Conservation (phyloP, 768 basidiomycete genomes). For the Russula emetica region DNA sequence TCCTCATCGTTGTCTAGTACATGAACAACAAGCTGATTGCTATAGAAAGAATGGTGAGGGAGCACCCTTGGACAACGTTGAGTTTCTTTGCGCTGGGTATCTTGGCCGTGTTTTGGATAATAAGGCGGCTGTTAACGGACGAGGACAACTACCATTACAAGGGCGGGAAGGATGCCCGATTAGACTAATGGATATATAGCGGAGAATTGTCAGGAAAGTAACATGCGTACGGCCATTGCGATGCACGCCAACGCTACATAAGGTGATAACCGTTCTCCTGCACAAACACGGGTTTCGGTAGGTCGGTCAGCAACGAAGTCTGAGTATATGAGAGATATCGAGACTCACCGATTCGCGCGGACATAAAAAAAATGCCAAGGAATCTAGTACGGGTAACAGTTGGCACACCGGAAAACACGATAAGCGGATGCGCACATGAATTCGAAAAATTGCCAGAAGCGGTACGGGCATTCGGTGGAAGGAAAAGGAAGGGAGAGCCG, state of each 20-base stretch:
- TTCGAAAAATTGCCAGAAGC: background rate
- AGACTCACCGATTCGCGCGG: conserved; percentile 82
- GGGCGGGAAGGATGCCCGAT: conserved; percentile 19
- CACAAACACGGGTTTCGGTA: background rate
- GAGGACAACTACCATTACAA: conserved; percentile 12
- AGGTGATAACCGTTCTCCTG: conserved; percentile 92
- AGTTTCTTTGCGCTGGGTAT: conserved; percentile 29
- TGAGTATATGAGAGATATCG: background rate
- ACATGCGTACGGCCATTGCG: conserved; percentile 80
- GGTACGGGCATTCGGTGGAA: background rate
- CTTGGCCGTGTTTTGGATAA: conserved; percentile 26
- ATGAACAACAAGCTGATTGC: conserved; percentile 33
- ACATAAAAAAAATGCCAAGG: conserved; percentile 90
- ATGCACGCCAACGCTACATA: conserved; percentile 93
- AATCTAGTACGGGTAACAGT: conserved; percentile 51
- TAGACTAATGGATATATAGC: conserved; percentile 18
- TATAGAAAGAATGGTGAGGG: conserved; percentile 30
- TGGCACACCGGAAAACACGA: background rate
- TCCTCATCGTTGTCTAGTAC: conserved; percentile 29
- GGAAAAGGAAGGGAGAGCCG: background rate
- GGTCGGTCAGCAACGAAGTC: background rate
- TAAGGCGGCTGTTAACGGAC: conserved; percentile 30
- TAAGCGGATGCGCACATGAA: background rate
- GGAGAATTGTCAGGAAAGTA: conserved; percentile 38
- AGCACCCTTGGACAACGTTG: conserved; percentile 32